These are phyloP conservation scores for Plantago ovata DNA, from an alignment of 257 asterid species.

Conservation along the genomic window DNA sequence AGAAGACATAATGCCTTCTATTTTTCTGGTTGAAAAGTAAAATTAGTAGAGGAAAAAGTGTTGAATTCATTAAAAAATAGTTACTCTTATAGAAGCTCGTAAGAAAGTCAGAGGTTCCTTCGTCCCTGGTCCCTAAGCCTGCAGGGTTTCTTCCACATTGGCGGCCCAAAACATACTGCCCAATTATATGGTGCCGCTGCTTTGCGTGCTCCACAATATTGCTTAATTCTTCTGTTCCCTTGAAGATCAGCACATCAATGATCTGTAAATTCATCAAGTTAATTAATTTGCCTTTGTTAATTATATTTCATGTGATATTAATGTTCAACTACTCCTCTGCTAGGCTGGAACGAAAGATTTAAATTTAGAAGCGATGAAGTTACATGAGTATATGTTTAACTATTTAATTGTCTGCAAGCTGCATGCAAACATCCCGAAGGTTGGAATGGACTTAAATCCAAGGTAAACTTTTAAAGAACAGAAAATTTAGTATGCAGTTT, in stretches of 20 bases:
- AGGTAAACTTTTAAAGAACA: no score
- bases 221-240: conserved; percentile 77
- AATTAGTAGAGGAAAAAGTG: no score
- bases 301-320: not conserved
- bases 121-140: conserved; percentile 41
- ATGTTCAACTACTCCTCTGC: not conserved
- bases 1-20: no score
- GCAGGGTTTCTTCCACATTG: conserved; percentile 34
- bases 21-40: no score
- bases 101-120: conserved; percentile 58
- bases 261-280: conserved; percentile 40
- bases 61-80: conserved; percentile 71
- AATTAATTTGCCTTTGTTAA: not conserved
- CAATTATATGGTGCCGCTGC: conserved; percentile 90
- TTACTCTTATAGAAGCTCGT: conserved; percentile 68
- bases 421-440: no score
- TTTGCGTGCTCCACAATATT: conserved; percentile 78
- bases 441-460: not conserved
- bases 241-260: conserved; percentile 80
- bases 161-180: conserved; percentile 64
- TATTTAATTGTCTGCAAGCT: no score
- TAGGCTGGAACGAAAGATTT: no score
- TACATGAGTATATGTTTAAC: no score
- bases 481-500: no score
- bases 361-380: no score